Evolutionary conservation across 2,329 filamentous ascomycete genomes (phyloP).

Genomic region (Apiospora pterosperma): DNA sequence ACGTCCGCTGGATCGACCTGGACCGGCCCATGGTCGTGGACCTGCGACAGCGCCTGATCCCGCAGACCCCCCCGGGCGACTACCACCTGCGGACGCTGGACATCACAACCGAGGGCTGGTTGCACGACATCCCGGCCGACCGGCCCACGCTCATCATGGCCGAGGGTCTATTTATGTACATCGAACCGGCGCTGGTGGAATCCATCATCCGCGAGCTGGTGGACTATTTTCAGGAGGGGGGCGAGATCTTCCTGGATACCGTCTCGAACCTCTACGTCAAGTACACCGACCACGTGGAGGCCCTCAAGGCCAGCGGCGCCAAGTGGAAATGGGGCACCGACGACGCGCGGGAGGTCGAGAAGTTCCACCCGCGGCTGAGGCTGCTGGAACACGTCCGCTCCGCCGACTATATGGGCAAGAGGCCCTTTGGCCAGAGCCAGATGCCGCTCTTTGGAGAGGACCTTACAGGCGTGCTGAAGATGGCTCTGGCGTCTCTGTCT

Average conservation of each 20-base stretch:
- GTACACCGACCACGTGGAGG: constrained; percentile 3
- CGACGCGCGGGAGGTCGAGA: neutral
- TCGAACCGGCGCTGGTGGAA: neutral
- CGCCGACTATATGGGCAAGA: constrained; percentile 4
- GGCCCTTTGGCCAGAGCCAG: neutral
- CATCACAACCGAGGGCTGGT: neutral
- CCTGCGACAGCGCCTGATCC: neutral
- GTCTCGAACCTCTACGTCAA: neutral
- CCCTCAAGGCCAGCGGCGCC: constrained; percentile 3
- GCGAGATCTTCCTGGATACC: constrained; percentile 4
- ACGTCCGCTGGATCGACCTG: neutral
- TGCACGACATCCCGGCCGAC: neutral
- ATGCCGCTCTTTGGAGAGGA: no score
- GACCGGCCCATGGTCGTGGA: neutral
- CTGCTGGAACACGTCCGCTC: neutral
- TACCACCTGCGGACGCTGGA: neutral
- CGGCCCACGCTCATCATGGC: neutral
- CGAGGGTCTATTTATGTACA: neutral
- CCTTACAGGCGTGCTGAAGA: neutral
- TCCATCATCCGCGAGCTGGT: constrained; percentile 1
- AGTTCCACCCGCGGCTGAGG: neutral
- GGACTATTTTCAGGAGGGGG: neutral
- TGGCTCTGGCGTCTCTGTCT: neutral
- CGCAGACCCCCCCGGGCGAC: neutral
- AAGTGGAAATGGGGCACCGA: constrained; percentile 2